These are phyloP conservation scores for Chenopodium quinoa DNA, from an alignment of 148 eudicot species.

Conservation along the genomic window DNA sequence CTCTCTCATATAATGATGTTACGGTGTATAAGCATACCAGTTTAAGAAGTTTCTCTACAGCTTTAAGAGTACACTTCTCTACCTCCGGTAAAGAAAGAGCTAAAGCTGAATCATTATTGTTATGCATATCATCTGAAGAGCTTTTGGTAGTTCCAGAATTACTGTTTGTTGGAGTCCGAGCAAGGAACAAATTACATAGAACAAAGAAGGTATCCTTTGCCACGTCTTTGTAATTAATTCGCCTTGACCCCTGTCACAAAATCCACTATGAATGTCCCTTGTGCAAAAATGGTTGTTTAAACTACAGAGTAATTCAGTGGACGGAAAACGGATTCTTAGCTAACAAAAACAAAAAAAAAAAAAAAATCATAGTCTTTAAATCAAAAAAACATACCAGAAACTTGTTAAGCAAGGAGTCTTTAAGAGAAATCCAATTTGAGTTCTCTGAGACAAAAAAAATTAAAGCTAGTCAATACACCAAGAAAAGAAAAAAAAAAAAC, in stretches of 20 bases:
- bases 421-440: constrained; percentile 57
- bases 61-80: constrained; percentile 39
- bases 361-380: constrained; percentile 10
- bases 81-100: constrained; percentile 64
- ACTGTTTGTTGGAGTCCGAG: constrained; percentile 13
- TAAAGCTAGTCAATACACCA: constrained; percentile 14
- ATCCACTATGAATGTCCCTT: not conserved
- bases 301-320: not conserved
- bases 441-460: constrained; percentile 50
- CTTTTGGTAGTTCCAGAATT: constrained; percentile 31
- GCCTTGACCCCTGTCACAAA: constrained; percentile 68
- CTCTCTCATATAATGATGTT: constrained; percentile 3
- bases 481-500: not conserved
- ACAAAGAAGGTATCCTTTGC: constrained; percentile 51
- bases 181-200: constrained; percentile 37
- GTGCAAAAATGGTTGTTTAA: not conserved
- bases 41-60: constrained; percentile 54
- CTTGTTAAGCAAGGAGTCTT: constrained; percentile 66
- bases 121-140: constrained; percentile 17
- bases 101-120: constrained; percentile 36
- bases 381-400: constrained; percentile 58
- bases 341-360: not conserved
- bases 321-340: not conserved
- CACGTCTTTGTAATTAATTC: constrained; percentile 67
- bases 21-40: constrained; percentile 45